Conservation (phyloP, 2,329 filamentous ascomycete genomes). For the Paracoccidioides brasiliensis region DNA sequence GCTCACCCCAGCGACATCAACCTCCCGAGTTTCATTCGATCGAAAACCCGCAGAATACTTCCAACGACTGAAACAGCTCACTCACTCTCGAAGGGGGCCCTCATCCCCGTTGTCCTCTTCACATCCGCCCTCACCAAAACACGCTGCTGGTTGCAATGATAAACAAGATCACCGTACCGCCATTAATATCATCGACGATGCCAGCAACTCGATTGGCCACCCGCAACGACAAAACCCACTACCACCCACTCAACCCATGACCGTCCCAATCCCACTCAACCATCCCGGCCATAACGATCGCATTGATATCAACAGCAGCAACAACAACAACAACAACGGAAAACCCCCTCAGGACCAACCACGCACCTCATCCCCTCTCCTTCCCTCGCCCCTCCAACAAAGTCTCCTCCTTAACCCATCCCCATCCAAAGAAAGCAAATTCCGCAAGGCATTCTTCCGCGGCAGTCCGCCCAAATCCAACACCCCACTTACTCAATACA, state of each 20-base stretch:
- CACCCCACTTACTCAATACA: conserved; percentile 6
- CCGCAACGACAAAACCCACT: neutral
- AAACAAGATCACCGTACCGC: neutral
- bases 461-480: conserved; percentile 2
- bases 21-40: neutral
- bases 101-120: neutral
- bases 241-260: neutral
- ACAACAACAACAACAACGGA: neutral
- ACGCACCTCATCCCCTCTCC: neutral
- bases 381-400: neutral
- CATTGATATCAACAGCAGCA: neutral
- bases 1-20: neutral
- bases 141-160: neutral
- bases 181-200: neutral
- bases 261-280: neutral
- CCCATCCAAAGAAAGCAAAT: conserved; percentile 4
- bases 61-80: neutral
- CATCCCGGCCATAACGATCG: neutral
- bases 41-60: neutral
- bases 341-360: neutral
- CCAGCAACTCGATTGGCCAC: neutral
- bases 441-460: conserved; percentile 3
- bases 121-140: neutral
- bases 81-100: neutral
- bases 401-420: neutral